These are phyloP conservation scores for Raffaelea ambrosiae DNA, from an alignment of 2,329 filamentous ascomycete genomes.

Conservation along the genomic window DNA sequence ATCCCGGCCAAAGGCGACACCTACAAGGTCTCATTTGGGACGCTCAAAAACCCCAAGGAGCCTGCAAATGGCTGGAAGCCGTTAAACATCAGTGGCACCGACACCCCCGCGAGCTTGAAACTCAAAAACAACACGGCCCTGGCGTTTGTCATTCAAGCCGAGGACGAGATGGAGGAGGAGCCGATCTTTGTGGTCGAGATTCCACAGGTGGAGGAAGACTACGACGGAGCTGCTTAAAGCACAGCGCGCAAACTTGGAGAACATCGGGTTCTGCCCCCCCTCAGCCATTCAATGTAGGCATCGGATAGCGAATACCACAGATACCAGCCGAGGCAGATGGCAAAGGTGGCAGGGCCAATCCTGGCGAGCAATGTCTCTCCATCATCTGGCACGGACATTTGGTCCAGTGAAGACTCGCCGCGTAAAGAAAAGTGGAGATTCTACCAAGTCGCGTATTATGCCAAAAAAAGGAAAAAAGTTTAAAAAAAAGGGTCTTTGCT, in stretches of 20 bases:
- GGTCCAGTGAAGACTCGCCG: not conserved
- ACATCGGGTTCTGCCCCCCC: too few relatives aligned
- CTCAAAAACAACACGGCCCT: constrained; percentile 39
- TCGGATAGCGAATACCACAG: too few relatives aligned
- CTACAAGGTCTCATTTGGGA: constrained; percentile 33
- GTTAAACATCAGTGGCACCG: constrained; percentile 27
- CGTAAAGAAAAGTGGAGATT: not conserved
- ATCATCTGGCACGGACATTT: not conserved
- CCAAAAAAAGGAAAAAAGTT: not conserved
- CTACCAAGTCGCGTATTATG: not conserved
- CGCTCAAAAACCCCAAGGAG: constrained; percentile 36
- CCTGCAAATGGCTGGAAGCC: constrained; percentile 40
- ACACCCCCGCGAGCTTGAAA: constrained; percentile 32
- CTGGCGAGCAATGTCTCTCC: not conserved
- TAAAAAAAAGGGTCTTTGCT: not conserved
- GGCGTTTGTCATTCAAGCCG: constrained; percentile 36
- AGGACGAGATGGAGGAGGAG: constrained; percentile 28
- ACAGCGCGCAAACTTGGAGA: too few relatives aligned
- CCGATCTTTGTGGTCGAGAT: constrained; percentile 29
- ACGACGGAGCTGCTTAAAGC: constrained; percentile 28
- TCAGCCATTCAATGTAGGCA: too few relatives aligned
- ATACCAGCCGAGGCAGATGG: too few relatives aligned
- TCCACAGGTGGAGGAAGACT: constrained; percentile 29
- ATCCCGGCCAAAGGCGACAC: constrained; percentile 29
- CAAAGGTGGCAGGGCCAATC: too few relatives aligned